Base-by-base conservation (phyloP, 768 basidiomycete genomes). In the Suillus sp. region DNA sequence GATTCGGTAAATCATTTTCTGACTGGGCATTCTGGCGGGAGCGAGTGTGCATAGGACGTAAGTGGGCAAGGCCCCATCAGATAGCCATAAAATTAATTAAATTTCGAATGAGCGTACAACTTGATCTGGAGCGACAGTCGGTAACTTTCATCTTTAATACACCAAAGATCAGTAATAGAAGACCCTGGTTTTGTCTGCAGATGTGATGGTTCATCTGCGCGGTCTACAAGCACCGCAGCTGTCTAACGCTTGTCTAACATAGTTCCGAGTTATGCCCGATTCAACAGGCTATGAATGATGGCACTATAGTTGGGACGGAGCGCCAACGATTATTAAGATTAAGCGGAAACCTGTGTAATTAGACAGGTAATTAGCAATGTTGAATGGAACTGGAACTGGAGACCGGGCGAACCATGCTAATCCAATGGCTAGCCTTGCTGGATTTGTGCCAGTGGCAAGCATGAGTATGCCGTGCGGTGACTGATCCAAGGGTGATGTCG, bases 391-490 rank as follows among this genome's bases (percentile, higher is more conserved):
- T 40, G 18, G 4, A 20, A 57, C 38, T 42, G 38, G 38, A 40
- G 9, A 42, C 25, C 35, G 25, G 18, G 6, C 37, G 55, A 38
- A 57, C 32, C 38, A 57, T 57, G 38, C 56, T 40, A 40, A 38
- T 57, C 22, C 18, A 57, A 57, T 27, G 30, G 73, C 74, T 35
- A 69, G 67, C 64, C 40, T 34, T 55, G 66, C 56, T 61, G 67
- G 66, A 74, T 37, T 71, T 72, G 75, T 75, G 75, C 70, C 62
- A 64, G 74, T 75, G 75, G 72, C 62, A 64, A 66, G 68, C 74
- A 76, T 67, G 73, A 70, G 60, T 68, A 70, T 67, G 66, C 73
- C 73, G 75, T 72, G 74, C 75, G 74, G 72, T 57, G 75, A 76
- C 67, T 72, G 75, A 75, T 75, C 60, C 2, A 63, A 75, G 66